These are phyloP conservation scores for Picea mariana DNA, from an alignment of 83 land plant species.

Conservation along the genomic window DNA sequence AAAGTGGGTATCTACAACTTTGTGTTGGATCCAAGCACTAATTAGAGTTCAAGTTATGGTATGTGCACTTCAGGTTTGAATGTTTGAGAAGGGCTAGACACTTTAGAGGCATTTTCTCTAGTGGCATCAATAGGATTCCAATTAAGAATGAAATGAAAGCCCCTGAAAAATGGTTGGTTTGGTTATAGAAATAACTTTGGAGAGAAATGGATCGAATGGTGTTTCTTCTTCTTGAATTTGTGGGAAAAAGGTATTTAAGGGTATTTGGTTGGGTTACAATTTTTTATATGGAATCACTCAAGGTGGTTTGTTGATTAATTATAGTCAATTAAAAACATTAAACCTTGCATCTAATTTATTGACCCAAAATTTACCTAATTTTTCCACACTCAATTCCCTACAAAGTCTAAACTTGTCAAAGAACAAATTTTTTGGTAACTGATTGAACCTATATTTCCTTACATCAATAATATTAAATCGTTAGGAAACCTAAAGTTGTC, in stretches of 20 bases:
- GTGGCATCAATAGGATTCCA: neutral
- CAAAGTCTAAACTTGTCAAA: constrained; percentile 46
- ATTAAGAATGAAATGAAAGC: no score
- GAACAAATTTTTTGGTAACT: neutral
- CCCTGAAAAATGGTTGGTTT: no score
- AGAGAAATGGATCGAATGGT: no score
- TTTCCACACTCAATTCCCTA: constrained; percentile 36
- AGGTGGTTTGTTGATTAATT: constrained; percentile 26
- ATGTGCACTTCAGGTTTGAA: neutral
- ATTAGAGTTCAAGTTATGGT: constrained; percentile 15
- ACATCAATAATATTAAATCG: no score
- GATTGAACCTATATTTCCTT: no score
- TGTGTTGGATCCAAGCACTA: constrained; percentile 22
- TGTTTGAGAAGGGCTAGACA: constrained; percentile 12
- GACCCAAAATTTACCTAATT: constrained; percentile 42
- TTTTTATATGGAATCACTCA: constrained; percentile 35
- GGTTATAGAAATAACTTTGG: no score
- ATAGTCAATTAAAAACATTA: constrained; percentile 43
- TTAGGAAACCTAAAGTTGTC: no score
- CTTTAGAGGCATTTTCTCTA: constrained; percentile 7
- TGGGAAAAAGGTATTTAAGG: constrained; percentile 14
- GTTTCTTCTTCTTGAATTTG: no score
- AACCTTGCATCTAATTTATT: constrained; percentile 30
- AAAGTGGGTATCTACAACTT: constrained; percentile 22
- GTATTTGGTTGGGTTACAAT: constrained; percentile 34